Conservation (phyloP, 2,329 filamentous ascomycete species). For the Talaromyces marneffei region DNA sequence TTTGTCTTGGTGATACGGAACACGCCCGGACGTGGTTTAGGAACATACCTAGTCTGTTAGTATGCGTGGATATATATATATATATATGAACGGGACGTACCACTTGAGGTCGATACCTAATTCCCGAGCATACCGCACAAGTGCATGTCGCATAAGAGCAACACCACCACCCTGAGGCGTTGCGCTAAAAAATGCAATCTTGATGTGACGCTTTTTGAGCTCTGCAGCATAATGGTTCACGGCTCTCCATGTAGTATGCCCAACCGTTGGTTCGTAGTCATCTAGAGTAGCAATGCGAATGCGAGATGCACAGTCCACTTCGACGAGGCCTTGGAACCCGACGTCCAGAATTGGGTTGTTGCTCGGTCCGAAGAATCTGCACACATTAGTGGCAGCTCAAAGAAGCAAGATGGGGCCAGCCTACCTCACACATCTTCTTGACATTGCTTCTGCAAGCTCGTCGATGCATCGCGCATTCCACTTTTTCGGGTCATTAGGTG, state of each 20-base stretch:
- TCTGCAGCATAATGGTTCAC: slow-evolving; percentile 58
- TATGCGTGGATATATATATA: too few species aligned
- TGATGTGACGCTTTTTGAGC: slow-evolving; percentile 58
- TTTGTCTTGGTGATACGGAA: slow-evolving; percentile 82
- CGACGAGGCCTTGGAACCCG: slow-evolving; percentile 61
- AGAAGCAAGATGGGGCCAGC: slow-evolving; percentile 18
- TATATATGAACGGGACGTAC: too few species aligned
- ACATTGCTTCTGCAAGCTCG: slow-evolving; percentile 76
- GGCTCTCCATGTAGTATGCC: slow-evolving; percentile 58
- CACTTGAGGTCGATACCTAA: slow-evolving; percentile 66
- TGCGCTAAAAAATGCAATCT: slow-evolving; percentile 71
- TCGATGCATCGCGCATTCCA: slow-evolving; percentile 60
- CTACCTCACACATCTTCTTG: slow-evolving; percentile 69
- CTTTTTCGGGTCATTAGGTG: background rate
- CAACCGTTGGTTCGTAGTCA: slow-evolving; percentile 58
- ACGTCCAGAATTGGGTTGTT: slow-evolving; percentile 62
- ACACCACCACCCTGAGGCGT: slow-evolving; percentile 80
- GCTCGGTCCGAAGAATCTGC: slow-evolving; percentile 65
- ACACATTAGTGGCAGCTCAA: background rate
- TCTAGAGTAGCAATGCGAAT: slow-evolving; percentile 54
- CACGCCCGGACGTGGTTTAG: slow-evolving; percentile 70
- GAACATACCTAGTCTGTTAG: slow-evolving; percentile 52
- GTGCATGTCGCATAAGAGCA: slow-evolving; percentile 72
- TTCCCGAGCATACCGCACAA: slow-evolving; percentile 64
- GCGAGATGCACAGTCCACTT: slow-evolving; percentile 62